Evolutionary conservation across 441 rosid species (phyloP).

Genomic region (Adansonia gregorii): DNA sequence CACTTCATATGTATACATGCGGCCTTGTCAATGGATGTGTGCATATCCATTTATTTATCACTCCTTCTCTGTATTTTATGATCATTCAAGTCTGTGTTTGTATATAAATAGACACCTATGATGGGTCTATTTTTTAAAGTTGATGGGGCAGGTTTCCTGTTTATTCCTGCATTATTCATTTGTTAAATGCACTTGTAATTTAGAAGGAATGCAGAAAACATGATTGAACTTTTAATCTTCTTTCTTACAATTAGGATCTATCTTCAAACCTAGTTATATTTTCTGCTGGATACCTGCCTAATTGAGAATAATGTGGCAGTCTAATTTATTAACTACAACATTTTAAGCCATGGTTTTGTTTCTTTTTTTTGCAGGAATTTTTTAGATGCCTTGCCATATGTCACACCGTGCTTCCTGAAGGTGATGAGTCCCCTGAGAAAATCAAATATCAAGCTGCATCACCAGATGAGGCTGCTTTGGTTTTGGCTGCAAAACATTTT

Average conservation of each 20-base stretch:
- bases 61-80: neutral
- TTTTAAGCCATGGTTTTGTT: slow-evolving; percentile 23
- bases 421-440: slow-evolving; percentile 95
- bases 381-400: slow-evolving; percentile 93
- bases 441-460: slow-evolving; percentile 98
- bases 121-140: neutral
- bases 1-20: neutral
- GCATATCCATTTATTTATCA: neutral
- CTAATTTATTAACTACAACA: slow-evolving; percentile 1
- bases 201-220: slow-evolving; percentile 19
- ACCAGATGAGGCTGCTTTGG: slow-evolving; percentile 99
- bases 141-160: neutral
- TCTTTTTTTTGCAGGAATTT: slow-evolving; percentile 67
- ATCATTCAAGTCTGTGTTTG: neutral
- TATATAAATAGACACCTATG: neutral
- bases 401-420: slow-evolving; percentile 99
- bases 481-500: slow-evolving; percentile 96
- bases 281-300: neutral
- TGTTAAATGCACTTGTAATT: neutral
- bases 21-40: neutral
- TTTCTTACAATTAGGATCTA: neutral
- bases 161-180: neutral
- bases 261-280: slow-evolving; percentile 5
- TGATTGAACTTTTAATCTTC: neutral
- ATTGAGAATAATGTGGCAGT: neutral